Base-by-base conservation (phyloP, 345 rosid species). In the Microthlaspi erraticum region DNA sequence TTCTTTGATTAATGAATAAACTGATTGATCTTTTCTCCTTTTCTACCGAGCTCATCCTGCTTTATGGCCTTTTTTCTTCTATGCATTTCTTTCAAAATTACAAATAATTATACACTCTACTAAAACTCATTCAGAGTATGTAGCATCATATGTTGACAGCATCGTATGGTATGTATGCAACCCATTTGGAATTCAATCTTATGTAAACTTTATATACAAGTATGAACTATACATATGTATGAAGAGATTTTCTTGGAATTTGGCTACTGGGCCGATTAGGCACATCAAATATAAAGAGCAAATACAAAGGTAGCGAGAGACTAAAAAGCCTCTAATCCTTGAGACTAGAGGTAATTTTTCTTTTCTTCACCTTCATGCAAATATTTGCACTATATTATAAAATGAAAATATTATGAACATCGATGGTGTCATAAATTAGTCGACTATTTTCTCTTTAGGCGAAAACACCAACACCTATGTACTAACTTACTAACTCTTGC, bases 401-500 rank as follows among this genome's bases (percentile, higher is more conserved):
- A 3, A 64, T 23, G 26, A 73, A 73, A 64, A 34, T 45, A 18
- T 3, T 36, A 72, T 64, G 19, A 57, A 73, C 37, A 64, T 48
- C 11, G 37, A 48, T 48, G 56, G 56, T 53, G 74, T 16, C 57
- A 48, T 45, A 70, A 18, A 14, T 9, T 8, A 55, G 38, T 64
- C 18, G 58, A 46, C 46, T 23, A 59, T 58, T 6, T 55, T 68
- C 31, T 31, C 66, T 57, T 49, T 41, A 33, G 68, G 17, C 78
- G 17, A 36, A 42, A 60, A 61, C 68, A 26, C 57, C 63, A 20
- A 67, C 54, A 50, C 48, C 37, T 74, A 74, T 50, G 69, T 26
- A 26, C 29, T 26, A 26, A 26, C 29, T 61, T 68, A 68, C 52
- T 61, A 75, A 55, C 37, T 12, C 73, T 61, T 75, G 74, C 34